Evolutionary conservation across 1,284 basidiomycete species (phyloP), one percentile per base, ranked within the genome.

Genomic region (Pterula multifida): DNA sequence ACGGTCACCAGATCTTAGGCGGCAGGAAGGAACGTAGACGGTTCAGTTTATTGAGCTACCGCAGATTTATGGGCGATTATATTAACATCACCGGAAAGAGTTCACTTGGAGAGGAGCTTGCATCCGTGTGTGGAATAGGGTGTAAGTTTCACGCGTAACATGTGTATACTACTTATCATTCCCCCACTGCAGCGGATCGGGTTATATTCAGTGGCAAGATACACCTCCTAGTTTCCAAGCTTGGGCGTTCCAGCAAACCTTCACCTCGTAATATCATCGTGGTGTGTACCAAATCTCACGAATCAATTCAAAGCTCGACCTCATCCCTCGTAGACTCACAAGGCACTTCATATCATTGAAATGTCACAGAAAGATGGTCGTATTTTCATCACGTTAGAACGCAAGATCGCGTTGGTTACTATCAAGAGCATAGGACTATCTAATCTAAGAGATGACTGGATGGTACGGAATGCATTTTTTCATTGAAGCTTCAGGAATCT

Each of bases 1-100:
- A 96, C 57, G 93, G 95, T 0, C 94, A 98, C 64, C 82, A 95
- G 61, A 74, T 98, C 13, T 76, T 98, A 2, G 93, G 82, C 3
- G 81, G 87, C 1, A 76, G 94, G 56, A 99, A 98, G 69, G 96
- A 99, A 68, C 78, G 96, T 39, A 74, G 96, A 52, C 73, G 95
- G 36, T 98, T 90, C 68, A 94, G 90, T 76, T 70, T 98, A 56
- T 75, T 98, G 54, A 90, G 95, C 51, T 94, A 93, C 71, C 80
- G 96, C 49, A 83, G 92, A 54, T 99, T 96, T 65, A 81, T 90
- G 78, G 96, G 96, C 15, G 96, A 99, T 66, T 99, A 99, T 65
- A 78, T 99, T 36, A 89, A 94, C 61, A 70, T 98, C 32, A 91
- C 89, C 48, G 85, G 85, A 2, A 80, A 83, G 58, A 86, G 83